phyloP scores from a whole-genome alignment of 2,329 filamentous ascomycete species.

The Coniochaeta prunicola region DNA sequence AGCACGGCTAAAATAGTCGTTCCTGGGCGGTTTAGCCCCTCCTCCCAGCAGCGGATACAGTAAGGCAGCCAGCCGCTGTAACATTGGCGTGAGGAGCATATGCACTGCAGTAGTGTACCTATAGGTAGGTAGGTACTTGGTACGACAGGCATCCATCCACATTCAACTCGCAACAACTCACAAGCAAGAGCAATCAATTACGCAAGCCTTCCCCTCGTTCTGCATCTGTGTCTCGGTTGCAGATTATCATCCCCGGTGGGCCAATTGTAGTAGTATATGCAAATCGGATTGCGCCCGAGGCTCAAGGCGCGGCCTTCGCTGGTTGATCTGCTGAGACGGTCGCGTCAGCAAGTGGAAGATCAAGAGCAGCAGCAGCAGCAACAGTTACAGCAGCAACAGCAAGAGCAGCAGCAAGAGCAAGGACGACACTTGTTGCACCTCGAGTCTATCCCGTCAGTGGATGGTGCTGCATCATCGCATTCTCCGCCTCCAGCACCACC shows the following conservation, averaged over 20 bases:
- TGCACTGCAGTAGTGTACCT: neutral
- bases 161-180: neutral
- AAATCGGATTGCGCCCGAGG: constrained; percentile 40
- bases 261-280: constrained; percentile 30
- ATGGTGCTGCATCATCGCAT: constrained; percentile 13
- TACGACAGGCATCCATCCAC: neutral
- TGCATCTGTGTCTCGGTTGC: neutral
- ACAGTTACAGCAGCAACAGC: constrained; percentile 5
- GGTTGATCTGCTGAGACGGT: constrained; percentile 38
- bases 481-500: constrained; percentile 12
- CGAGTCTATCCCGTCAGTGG: constrained; percentile 20
- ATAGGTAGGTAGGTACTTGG: neutral
- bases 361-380: constrained; percentile 9
- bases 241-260: neutral
- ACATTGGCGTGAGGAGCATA: neutral
- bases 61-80: too few relatives aligned
- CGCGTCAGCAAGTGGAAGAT: constrained; percentile 13
- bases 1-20: too few relatives aligned
- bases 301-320: constrained; percentile 46
- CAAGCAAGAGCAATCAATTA: neutral
- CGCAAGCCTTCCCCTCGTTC: neutral
- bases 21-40: too few relatives aligned
- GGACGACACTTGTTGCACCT: too few relatives aligned
- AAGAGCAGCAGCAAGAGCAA: constrained; percentile 7
- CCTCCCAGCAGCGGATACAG: too few relatives aligned